Percentiles rank a stretch among this genome's conserved stretches.
Conservation (phyloP, 2,329 filamentous ascomycete species). For the Orbilia ellipsospora region DNA sequence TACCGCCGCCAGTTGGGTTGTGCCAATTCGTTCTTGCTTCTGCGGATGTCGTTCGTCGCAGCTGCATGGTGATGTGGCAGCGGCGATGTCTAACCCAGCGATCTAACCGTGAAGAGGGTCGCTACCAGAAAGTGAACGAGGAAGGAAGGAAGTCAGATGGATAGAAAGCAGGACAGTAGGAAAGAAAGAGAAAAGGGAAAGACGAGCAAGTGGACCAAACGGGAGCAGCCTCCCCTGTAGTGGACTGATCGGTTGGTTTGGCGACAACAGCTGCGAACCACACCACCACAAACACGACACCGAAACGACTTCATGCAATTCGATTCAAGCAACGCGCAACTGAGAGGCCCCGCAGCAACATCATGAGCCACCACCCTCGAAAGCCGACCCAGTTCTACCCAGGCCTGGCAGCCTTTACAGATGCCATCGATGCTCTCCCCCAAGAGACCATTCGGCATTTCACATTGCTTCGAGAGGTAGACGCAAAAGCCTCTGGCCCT, state of each 20-base stretch:
- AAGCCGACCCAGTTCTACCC: conserved; percentile 68
- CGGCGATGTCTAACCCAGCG: conserved; percentile 34
- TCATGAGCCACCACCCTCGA: conserved; percentile 39
- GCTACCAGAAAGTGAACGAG: conserved; percentile 2
- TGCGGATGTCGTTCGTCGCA: conserved; percentile 40
- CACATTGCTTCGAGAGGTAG: conserved; percentile 94
- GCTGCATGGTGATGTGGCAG: conserved; percentile 56
- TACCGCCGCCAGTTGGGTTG: conserved; percentile 50
- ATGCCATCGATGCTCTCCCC: conserved; percentile 89
- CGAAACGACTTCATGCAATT: too few relatives aligned
- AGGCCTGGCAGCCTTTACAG: conserved; percentile 80
- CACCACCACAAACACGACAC: too few relatives aligned
- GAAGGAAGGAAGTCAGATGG: conserved; percentile 13
- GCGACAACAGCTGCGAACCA: too few relatives aligned
- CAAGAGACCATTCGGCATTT: conserved; percentile 96
- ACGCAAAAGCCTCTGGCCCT: conserved; percentile 92
- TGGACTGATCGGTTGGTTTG: too few relatives aligned
- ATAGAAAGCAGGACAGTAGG: neutral
- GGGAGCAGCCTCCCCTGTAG: neutral
- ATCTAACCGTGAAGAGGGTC: conserved; percentile 35
- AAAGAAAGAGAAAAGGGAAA: too few relatives aligned
- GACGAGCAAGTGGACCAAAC: neutral
- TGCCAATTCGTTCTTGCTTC: conserved; percentile 44
- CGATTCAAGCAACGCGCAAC: too few relatives aligned
- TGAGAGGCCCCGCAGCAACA: neutral